These are phyloP conservation scores for Fusarium dimerum DNA, from an alignment of 2,329 filamentous ascomycete genomes.

Conservation along the genomic window DNA sequence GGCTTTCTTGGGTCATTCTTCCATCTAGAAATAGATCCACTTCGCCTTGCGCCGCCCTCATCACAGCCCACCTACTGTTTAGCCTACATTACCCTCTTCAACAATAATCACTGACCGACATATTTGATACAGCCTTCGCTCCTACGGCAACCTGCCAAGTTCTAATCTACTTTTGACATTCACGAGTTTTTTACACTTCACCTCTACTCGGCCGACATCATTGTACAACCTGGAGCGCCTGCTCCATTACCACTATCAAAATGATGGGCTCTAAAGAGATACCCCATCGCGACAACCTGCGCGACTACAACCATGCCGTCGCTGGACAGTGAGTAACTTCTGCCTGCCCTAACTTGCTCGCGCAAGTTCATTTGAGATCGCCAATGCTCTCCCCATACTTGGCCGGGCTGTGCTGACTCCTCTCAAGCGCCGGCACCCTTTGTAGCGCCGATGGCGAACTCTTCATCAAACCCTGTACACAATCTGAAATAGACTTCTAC, in stretches of 20 bases:
- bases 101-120: not conserved
- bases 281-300: conserved; percentile 61
- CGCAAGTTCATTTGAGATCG: conserved; percentile 7
- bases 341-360: conserved; percentile 6
- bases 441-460: conserved; percentile 80
- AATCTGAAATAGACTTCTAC: conserved; percentile 87
- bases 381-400: conserved; percentile 4
- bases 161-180: not conserved
- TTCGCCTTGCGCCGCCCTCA: not conserved
- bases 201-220: conserved; percentile 1
- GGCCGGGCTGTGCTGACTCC: conserved; percentile 17
- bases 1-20: conserved; percentile 4
- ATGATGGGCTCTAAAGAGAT: conserved; percentile 39
- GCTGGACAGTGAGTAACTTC: conserved; percentile 74
- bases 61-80: not conserved
- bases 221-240: conserved; percentile 13
- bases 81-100: not conserved
- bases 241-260: conserved; percentile 21
- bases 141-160: not conserved
- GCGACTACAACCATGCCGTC: conserved; percentile 73
- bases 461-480: conserved; percentile 92
- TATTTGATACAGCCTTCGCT: not conserved
- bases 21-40: conserved; percentile 12
- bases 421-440: conserved; percentile 79
- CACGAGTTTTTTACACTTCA: not conserved